These are phyloP conservation scores for Trametes elegans DNA, from an alignment of 768 basidiomycete genomes.

Conservation along the genomic window DNA sequence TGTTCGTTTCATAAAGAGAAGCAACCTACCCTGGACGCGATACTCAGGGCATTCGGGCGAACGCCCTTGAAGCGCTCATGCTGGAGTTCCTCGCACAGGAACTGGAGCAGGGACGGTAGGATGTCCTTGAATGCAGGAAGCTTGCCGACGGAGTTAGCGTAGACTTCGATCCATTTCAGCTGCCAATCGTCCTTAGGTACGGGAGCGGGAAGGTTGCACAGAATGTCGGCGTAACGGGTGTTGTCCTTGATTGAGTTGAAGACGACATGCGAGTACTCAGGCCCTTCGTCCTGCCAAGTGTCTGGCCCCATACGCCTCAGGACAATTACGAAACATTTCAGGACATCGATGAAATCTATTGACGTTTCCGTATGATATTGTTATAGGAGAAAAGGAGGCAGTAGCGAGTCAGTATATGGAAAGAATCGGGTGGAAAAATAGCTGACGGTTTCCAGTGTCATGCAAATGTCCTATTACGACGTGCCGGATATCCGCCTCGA, in stretches of 20 bases:
- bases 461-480: constrained; percentile 61
- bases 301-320: constrained; percentile 51
- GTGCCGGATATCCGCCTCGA: constrained; percentile 45
- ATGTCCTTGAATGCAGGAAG: constrained; percentile 40
- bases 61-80: constrained; percentile 65
- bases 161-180: constrained; percentile 26
- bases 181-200: constrained; percentile 33
- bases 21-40: constrained; percentile 59
- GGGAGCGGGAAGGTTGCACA: constrained; percentile 33
- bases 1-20: neutral
- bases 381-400: neutral
- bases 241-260: constrained; percentile 88
- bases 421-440: constrained; percentile 2
- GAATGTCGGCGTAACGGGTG: constrained; percentile 44
- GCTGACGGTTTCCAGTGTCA: constrained; percentile 58
- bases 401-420: constrained; percentile 1
- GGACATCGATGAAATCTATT: constrained; percentile 58
- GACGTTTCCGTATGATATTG: neutral
- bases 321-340: constrained; percentile 58
- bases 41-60: constrained; percentile 57
- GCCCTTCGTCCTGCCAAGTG: constrained; percentile 70
- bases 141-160: constrained; percentile 22
- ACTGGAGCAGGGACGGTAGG: constrained; percentile 69
- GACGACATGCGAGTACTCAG: constrained; percentile 73
- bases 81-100: constrained; percentile 79